These are phyloP conservation scores for Clavulina sp. DNA, from an alignment of 768 basidiomycete genomes.

Conservation along the genomic window DNA sequence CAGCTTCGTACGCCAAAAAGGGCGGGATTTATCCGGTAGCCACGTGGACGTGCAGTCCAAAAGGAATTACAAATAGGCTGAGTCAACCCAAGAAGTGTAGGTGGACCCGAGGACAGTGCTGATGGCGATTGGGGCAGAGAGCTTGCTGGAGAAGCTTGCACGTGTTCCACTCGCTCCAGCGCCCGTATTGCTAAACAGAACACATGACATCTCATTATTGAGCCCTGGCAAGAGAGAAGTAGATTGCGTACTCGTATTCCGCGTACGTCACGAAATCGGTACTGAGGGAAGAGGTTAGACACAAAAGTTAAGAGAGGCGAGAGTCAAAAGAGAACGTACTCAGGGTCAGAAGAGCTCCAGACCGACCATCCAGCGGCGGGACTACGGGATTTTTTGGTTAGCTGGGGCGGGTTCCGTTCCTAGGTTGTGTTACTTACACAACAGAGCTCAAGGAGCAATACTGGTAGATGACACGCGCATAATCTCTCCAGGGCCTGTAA, in stretches of 20 bases:
- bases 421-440: not conserved
- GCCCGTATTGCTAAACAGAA: not conserved
- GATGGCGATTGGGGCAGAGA: constrained; percentile 8
- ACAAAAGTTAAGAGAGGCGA: not conserved
- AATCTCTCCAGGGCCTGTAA: constrained; percentile 1
- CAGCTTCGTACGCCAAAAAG: too few species aligned
- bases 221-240: too few species aligned
- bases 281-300: not conserved
- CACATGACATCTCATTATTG: not conserved
- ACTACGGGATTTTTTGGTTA: not conserved
- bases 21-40: too few species aligned
- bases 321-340: not conserved
- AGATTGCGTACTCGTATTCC: not conserved
- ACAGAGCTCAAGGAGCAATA: constrained; percentile 5
- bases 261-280: not conserved
- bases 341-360: not conserved
- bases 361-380: not conserved
- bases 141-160: constrained; percentile 17
- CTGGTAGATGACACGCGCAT: constrained; percentile 17
- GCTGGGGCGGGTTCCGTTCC: too few species aligned
- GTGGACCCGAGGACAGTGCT: constrained; percentile 6
- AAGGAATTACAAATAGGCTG: constrained; percentile 6
- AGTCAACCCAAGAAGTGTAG: constrained; percentile 7
- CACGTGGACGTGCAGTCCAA: too few species aligned
- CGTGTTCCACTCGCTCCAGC: constrained; percentile 12